Evolutionary conservation across 2,329 filamentous ascomycete genomes (phyloP).

Genomic region (Xylariaceae sp.): DNA sequence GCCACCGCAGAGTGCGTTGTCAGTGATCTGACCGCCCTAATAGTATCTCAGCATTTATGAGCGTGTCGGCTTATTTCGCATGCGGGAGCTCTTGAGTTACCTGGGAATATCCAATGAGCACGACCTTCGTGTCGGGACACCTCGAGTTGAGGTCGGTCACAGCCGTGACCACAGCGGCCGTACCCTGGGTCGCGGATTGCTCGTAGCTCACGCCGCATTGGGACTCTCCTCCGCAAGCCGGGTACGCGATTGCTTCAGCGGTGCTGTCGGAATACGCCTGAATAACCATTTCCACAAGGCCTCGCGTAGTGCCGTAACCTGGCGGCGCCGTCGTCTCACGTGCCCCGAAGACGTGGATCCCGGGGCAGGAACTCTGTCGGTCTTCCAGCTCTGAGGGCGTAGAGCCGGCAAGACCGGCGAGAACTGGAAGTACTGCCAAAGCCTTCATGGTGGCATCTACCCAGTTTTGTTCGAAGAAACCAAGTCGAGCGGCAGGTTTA

Average conservation of each 20-base stretch:
- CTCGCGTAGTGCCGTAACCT: constrained; percentile 48
- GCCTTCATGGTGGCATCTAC: background rate
- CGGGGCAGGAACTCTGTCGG: constrained; percentile 41
- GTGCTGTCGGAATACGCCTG: constrained; percentile 46
- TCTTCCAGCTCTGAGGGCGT: background rate
- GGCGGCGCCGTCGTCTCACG: constrained; percentile 51
- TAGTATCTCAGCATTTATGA: constrained; percentile 54
- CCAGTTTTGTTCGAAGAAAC: background rate
- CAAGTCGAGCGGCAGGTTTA: background rate
- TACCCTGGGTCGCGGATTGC: constrained; percentile 57
- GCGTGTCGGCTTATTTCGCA: too few species aligned
- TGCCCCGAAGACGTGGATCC: constrained; percentile 53
- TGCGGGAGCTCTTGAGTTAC: constrained; percentile 6
- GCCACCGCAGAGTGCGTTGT: constrained; percentile 63
- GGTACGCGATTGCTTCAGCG: constrained; percentile 40
- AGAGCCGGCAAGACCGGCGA: background rate
- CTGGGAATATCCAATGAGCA: constrained; percentile 66
- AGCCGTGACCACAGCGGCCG: constrained; percentile 55
- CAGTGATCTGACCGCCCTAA: constrained; percentile 65
- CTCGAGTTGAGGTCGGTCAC: constrained; percentile 57
- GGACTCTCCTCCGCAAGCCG: constrained; percentile 61
- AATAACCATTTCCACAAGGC: constrained; percentile 50
- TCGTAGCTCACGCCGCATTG: constrained; percentile 59
- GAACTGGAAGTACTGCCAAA: background rate
- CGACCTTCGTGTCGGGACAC: constrained; percentile 60